These are phyloP conservation scores for Aspergillus incahuasiensis DNA, from an alignment of 495 filamentous ascomycete genomes.

Conservation along the genomic window DNA sequence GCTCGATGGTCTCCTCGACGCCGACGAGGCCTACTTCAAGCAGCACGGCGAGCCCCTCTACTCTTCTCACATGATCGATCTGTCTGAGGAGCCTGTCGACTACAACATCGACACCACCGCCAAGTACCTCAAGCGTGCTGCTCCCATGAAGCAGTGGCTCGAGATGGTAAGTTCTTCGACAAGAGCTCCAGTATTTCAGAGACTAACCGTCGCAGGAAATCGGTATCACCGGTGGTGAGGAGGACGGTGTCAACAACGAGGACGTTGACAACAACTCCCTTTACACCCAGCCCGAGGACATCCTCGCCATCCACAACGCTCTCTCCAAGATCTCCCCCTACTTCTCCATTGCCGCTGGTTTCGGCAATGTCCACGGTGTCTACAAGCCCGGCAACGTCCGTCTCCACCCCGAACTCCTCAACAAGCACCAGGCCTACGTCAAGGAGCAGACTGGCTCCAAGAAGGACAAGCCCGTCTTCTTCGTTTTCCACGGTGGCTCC, in stretches of 20 bases:
- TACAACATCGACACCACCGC: constrained; percentile 89
- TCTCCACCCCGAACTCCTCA: constrained; percentile 88
- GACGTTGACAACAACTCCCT: constrained; percentile 90
- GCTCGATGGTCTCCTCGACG: constrained; percentile 93
- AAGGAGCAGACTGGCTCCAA: constrained; percentile 61
- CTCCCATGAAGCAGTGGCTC: constrained; percentile 96
- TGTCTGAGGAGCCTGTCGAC: constrained; percentile 82
- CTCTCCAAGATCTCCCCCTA: constrained; percentile 78
- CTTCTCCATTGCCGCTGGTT: constrained; percentile 97
- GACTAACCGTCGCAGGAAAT: constrained; percentile 56
- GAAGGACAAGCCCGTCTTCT: constrained; percentile 89
- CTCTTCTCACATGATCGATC: constrained; percentile 95
- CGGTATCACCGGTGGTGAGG: constrained; percentile 92
- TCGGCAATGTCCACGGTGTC: constrained; percentile 98
- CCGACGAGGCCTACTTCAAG: constrained; percentile 91
- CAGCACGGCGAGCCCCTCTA: constrained; percentile 87
- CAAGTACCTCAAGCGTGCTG: constrained; percentile 83
- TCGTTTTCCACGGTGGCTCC: constrained; percentile 98
- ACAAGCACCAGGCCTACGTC: constrained; percentile 90
- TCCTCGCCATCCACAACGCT: constrained; percentile 80
- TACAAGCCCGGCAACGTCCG: constrained; percentile 98
- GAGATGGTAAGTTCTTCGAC: constrained; percentile 71
- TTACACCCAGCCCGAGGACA: constrained; percentile 97
- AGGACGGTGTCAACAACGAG: constrained; percentile 73
- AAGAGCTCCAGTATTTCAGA: background rate